Conservation (phyloP, 2,329 filamentous ascomycete species). For the Cytospora paraplurivora region DNA sequence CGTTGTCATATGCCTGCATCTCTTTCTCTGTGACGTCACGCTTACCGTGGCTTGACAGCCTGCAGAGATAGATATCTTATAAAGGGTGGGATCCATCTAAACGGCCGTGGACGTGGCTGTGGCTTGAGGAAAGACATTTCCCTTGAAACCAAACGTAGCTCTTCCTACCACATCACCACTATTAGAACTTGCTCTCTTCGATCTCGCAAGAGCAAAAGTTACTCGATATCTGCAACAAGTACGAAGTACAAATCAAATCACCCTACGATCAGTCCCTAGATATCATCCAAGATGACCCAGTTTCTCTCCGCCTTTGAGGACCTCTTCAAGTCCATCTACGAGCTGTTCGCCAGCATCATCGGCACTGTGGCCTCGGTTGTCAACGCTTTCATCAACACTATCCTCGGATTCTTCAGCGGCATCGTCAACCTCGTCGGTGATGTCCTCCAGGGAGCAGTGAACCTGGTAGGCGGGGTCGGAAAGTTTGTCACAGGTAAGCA, state of each 20-base stretch:
- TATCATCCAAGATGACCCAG: conserved; percentile 30
- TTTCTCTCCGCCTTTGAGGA: conserved; percentile 41
- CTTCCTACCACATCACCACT: not conserved
- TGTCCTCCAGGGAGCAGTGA: conserved; percentile 40
- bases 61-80: not conserved
- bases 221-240: not conserved
- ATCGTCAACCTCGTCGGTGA: conserved; percentile 42
- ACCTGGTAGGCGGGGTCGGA: conserved; percentile 43
- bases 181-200: not conserved
- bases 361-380: conserved; percentile 40
- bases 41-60: conserved; percentile 23
- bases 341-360: conserved; percentile 44
- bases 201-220: not conserved
- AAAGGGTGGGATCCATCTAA: not conserved
- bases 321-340: conserved; percentile 46
- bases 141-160: not conserved
- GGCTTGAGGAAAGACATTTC: not conserved
- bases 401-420: conserved; percentile 42
- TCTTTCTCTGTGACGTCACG: conserved; percentile 14
- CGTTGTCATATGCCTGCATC: not conserved
- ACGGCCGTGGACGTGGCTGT: not conserved
- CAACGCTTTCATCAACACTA: conserved; percentile 38
- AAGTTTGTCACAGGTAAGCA: conserved; percentile 44
- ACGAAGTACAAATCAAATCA: not conserved
- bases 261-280: too few relatives aligned